These are phyloP conservation scores for Cinnamomum chago DNA, from an alignment of 164 flowering plant genomes.

Conservation along the genomic window DNA sequence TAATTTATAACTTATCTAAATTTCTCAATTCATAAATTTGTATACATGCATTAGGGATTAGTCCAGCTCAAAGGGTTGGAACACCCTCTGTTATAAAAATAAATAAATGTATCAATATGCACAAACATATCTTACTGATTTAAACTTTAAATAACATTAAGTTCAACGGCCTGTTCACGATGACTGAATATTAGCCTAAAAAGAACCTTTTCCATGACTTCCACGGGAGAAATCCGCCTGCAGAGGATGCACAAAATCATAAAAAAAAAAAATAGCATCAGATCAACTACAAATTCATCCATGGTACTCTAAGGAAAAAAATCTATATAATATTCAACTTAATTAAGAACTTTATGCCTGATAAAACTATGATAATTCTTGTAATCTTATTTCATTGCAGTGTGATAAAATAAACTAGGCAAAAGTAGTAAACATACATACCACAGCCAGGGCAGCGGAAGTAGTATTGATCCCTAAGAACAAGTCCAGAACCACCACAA, in stretches of 20 bases:
- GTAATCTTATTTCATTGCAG: not conserved
- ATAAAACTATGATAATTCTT: not conserved
- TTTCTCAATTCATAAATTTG: too few species aligned
- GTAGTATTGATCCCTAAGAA: constrained; percentile 57
- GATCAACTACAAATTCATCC: not conserved
- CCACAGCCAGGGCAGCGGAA: constrained; percentile 85
- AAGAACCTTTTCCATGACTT: constrained; percentile 92
- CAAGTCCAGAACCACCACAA: constrained; percentile 89
- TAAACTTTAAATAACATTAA: not conserved
- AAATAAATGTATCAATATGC: too few species aligned
- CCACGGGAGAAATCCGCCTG: constrained; percentile 98
- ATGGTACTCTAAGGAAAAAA: not conserved
- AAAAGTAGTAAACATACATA: constrained; percentile 21
- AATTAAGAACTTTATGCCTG: too few species aligned
- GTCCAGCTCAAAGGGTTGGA: too few species aligned
- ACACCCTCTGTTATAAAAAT: too few species aligned
- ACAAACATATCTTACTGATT: not conserved
- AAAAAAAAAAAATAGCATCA: too few species aligned
- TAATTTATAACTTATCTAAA: not conserved
- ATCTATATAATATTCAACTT: too few species aligned
- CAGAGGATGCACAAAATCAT: constrained; percentile 1
- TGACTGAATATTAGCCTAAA: constrained; percentile 38
- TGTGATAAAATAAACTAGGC: not conserved
- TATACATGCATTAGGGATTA: not conserved
- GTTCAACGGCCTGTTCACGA: not conserved